Percentiles rank a stretch among this genome's conserved stretches.
Conservation (phyloP, 1,139 yeast species). For the Taphrina communis region DNA sequence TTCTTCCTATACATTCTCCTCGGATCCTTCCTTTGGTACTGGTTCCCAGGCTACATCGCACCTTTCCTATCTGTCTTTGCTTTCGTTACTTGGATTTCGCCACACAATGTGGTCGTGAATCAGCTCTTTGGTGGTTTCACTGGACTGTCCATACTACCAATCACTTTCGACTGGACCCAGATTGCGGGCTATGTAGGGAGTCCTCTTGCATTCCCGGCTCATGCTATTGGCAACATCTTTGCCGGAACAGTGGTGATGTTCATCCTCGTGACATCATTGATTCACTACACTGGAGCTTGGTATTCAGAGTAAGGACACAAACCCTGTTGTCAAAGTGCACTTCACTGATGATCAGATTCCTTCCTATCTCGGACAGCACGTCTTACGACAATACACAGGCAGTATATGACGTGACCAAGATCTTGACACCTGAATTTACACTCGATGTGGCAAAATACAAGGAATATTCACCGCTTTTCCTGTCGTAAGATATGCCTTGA, state of each 20-base stretch:
- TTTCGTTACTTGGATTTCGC: conserved; percentile 64
- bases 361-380: conserved; percentile 49
- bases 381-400: conserved; percentile 60
- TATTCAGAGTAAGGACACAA: conserved; percentile 37
- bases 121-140: conserved; percentile 66
- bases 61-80: conserved; percentile 60
- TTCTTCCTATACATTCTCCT: conserved; percentile 57
- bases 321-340: not conserved
- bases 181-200: conserved; percentile 60
- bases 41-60: conserved; percentile 64
- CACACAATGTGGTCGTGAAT: conserved; percentile 61
- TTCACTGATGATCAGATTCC: conserved; percentile 21
- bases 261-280: conserved; percentile 56
- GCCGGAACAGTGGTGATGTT: conserved; percentile 57
- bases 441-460: conserved; percentile 60
- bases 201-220: conserved; percentile 68
- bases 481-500: conserved; percentile 51
- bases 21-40: conserved; percentile 60
- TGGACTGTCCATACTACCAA: conserved; percentile 69
- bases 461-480: conserved; percentile 64
- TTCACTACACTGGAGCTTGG: conserved; percentile 50
- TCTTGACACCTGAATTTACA: conserved; percentile 56
- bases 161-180: conserved; percentile 60
- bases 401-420: conserved; percentile 56
- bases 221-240: conserved; percentile 61